Percentiles rank a stretch among this genome's conserved stretches.
Conservation (phyloP, 805 yeast species). For the Lipomyces chichibuensis region DNA sequence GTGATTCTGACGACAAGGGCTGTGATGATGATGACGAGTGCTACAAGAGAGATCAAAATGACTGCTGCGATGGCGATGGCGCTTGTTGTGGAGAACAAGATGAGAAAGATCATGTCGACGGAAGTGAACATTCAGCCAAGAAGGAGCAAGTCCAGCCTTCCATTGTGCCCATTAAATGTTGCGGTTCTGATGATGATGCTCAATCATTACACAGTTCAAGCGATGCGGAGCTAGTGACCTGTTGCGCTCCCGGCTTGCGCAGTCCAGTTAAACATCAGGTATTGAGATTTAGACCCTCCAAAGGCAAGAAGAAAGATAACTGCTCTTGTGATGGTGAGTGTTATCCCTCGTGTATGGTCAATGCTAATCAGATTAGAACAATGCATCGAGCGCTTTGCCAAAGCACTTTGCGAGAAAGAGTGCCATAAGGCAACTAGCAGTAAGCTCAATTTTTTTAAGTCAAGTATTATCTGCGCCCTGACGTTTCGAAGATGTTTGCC, state of each 20-base stretch:
- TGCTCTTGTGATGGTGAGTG: slow-evolving; percentile 20
- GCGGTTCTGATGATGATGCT: too few species aligned
- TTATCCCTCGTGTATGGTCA: not conserved
- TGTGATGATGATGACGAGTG: too few species aligned
- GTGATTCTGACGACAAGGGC: too few species aligned
- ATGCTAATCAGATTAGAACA: not conserved
- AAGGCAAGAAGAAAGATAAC: slow-evolving; percentile 7
- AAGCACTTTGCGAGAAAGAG: slow-evolving; percentile 21
- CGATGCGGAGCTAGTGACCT: slow-evolving; percentile 1
- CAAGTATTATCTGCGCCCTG: not conserved
- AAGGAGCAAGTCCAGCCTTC: too few species aligned
- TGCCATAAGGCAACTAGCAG: slow-evolving; percentile 14
- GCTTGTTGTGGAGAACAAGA: too few species aligned
- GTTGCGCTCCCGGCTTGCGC: slow-evolving; percentile 8
- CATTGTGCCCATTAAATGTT: too few species aligned
- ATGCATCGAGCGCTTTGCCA: slow-evolving; percentile 18
- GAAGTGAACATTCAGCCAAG: too few species aligned
- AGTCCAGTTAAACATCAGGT: slow-evolving; percentile 10
- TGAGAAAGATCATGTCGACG: too few species aligned
- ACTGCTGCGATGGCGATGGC: too few species aligned
- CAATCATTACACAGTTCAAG: slow-evolving; percentile 43
- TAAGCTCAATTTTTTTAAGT: not conserved
- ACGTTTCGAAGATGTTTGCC: slow-evolving; percentile 9
- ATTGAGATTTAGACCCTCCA: slow-evolving; percentile 8
- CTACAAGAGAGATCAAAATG: too few species aligned